Evolutionary conservation across 1,284 basidiomycete genomes (phyloP), one percentile per base, ranked within the genome.

Genomic region (Cerrena zonata): DNA sequence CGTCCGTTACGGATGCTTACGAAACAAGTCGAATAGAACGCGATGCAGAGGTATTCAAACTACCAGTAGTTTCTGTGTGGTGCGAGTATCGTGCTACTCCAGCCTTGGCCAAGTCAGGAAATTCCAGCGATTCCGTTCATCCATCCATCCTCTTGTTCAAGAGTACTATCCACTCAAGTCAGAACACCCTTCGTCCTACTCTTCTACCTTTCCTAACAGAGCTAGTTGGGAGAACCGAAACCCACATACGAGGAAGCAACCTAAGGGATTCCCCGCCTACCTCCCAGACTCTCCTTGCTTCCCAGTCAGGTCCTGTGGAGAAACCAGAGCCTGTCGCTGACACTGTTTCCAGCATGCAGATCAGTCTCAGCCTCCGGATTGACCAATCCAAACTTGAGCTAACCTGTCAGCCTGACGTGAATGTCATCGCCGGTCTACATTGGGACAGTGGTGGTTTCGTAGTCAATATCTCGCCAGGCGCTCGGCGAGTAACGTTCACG

Each of bases 391-490:
- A 78, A 51, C 74, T 96, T 41, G 83, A 89, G 50, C 70, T 96
- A 23, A 91, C 87, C 1, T 95, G 93, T 58, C 83, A 85, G 51
- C 89, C 91, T 0, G 90, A 93, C 60, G 91, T 91, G 45, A 91
- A 93, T 57, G 92, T 94, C 13, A 77, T 89, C 38, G 89, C 89
- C 18, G 86, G 85, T 2, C 65, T 95, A 26, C 80, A 89, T 46
- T 96, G 93, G 93, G 85, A 94, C 53, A 94, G 88, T 57, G 93
- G 93, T 34, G 92, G 92, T 0, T 93, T 95, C 61, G 71, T 92
- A 36, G 65, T 92, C 34, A 88, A 82, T 55, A 74, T 90, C 15
- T 80, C 84, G 23, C 85, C 90, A 2, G 84, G 84, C 10, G 80
- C 79, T 42, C 77, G 80, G 19, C 79, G 78, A 36, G 76, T 90